Base-by-base conservation (phyloP, 2,329 filamentous ascomycete species). In the Colletotrichum lentis region DNA sequence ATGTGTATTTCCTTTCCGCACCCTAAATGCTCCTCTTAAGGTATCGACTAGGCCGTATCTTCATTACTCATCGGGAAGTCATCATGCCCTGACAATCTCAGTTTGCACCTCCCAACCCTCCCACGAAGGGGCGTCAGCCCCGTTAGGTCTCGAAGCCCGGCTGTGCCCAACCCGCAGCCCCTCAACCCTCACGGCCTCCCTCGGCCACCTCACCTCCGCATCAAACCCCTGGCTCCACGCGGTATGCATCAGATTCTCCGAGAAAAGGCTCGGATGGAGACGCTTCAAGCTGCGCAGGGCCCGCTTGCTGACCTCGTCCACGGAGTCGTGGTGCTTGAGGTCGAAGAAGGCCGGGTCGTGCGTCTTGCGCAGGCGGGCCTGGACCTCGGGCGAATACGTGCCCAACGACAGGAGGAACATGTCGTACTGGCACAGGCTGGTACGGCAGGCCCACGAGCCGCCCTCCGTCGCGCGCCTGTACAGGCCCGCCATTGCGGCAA, bases 261-360 rank as follows among this genome's bases (percentile, higher is more conserved):
- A 52, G 64, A 78, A 77, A 24, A 79, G 73, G 10, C 67, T 69
- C 10, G 77, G 77, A 27, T 77, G 73, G 6, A 78, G 71, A 18
- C 78, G 75, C 69, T 81, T 80, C 80, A 88, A 83, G 50, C 82
- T 83, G 72, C 80, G 81, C 70, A 88, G 73, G 5, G 86, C 85
- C 22, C 84, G 82, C 55, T 82, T 83, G 24, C 85, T 84, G 27
- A 88, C 84, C 52, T 86, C 84, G 69, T 88, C 86, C 0, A 88
- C 85, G 16, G 85, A 87, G 68, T 88, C 85, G 71, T 82, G 79
- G 72, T 88, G 85, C 31, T 85, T 77, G 62, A 88, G 75, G 39
- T 79, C 76, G 71, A 87, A 86, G 74, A 88, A 88, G 6, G 82
- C 79, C 3, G 78, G 73, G 18, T 85, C 81, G 71, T 86, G 85